Evolutionary conservation across 1,139 yeast genomes (phyloP).

Genomic region (Lodderomyces theae): DNA sequence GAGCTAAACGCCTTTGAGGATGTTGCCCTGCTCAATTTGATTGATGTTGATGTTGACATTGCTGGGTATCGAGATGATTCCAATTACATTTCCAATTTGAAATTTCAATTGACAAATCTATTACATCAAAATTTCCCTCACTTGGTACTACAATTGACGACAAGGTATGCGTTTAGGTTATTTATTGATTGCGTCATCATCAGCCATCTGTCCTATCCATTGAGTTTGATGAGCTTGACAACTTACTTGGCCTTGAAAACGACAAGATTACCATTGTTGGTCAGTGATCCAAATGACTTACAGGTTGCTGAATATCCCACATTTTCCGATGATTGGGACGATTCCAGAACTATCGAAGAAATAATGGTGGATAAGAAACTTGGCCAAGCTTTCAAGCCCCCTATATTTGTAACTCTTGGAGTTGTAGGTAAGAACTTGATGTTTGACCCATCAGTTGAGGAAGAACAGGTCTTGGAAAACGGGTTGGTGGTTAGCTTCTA

Average conservation of each 20-base stretch:
- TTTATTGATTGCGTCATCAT: constrained; percentile 77
- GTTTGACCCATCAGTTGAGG: constrained; percentile 82
- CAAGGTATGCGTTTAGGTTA: constrained; percentile 71
- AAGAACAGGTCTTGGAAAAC: constrained; percentile 82
- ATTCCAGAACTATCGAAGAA: constrained; percentile 46
- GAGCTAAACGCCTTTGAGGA: constrained; percentile 21
- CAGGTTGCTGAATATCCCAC: constrained; percentile 85
- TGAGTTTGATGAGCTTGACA: constrained; percentile 75
- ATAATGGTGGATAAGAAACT: constrained; percentile 2
- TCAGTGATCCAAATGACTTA: constrained; percentile 56
- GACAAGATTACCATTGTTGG: constrained; percentile 69
- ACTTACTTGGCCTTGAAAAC: constrained; percentile 77
- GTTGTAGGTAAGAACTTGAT: constrained; percentile 64
- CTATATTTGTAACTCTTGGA: constrained; percentile 73
- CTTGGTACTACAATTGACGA: constrained; percentile 57
- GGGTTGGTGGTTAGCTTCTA: constrained; percentile 74
- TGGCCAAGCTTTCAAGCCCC: constrained; percentile 51
- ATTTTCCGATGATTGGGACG: constrained; percentile 84
- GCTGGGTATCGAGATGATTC: constrained; percentile 72
- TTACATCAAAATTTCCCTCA: constrained; percentile 49
- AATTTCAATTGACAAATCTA: constrained; percentile 49
- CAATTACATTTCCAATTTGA: constrained; percentile 55
- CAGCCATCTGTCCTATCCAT: constrained; percentile 66
- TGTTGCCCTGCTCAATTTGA: constrained; percentile 29
- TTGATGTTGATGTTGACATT: constrained; percentile 77